Base-by-base conservation (phyloP, 306 rosid genomes). In the Luffa acutangula region DNA sequence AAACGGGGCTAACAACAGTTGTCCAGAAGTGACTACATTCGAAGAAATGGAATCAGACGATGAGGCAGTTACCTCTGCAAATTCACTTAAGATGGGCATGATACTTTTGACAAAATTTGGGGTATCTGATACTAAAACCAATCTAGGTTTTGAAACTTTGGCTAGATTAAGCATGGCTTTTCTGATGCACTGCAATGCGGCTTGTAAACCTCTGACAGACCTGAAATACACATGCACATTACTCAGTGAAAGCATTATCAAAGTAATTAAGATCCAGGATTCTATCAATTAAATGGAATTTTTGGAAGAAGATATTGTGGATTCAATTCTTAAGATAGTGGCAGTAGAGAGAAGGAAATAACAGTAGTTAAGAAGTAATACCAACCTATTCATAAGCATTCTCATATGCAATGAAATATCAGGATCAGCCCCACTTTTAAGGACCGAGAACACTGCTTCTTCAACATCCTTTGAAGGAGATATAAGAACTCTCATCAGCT, bases 341-440 rank as follows among this genome's bases (percentile, higher is more conserved):
- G 75, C 51, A 69, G 75, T 43, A 67, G 53, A 69, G 53, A 43
- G 75, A 42, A 42, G 54, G 52, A 69, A 69, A 43, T n/a, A 69
- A 42, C 52, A 63, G 37, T 79, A 34, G 13, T 41, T 41, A 17
- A 49, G 51, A 79, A 51, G 83, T 54, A 49, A 65, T 85, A 90
- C 97, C 83, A 95, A 95, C 98, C 87, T 90, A 78, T 91, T 95
- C 92, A 88, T 89, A 77, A 92, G 95, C 98, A 95, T 92, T 83
- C 98, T 91, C 98, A 90, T 89, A 84, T 95, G 98, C 89, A 95
- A 81, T 10, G 97, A 69, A 80, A 95, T 87, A 87, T 95, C 97
- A 82, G 98, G 98, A 78, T 91, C 91, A 65, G 72, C 87, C 82
- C 85, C 89, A 72, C 84, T 85, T 69, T 89, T 88, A 75, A 92